Evolutionary conservation across 345 rosid genomes (phyloP).

Genomic region (Corchorus olitorius): DNA sequence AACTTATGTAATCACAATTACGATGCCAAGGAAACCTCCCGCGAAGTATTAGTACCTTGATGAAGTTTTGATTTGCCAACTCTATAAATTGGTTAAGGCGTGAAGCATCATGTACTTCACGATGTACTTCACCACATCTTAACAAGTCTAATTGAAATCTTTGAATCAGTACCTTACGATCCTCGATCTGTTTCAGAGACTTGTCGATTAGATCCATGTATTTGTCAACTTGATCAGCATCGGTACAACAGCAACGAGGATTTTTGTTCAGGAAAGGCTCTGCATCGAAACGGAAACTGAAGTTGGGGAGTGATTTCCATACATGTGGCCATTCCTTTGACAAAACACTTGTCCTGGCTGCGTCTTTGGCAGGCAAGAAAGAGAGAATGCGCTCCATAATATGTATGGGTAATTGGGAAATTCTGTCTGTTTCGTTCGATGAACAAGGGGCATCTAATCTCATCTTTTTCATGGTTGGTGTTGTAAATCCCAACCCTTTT

Average conservation of each 20-base stretch:
- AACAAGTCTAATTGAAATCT: neutral
- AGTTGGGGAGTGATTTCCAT: neutral
- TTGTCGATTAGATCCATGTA: neutral
- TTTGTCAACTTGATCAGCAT: neutral
- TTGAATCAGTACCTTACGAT: neutral
- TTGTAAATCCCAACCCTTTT: neutral
- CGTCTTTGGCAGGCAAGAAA: constrained; percentile 2
- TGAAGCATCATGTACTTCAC: no score
- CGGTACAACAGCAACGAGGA: no score
- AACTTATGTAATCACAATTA: neutral
- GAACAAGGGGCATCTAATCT: neutral
- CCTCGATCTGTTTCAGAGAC: neutral
- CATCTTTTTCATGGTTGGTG: neutral
- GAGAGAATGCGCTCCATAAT: neutral
- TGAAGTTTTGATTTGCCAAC: neutral
- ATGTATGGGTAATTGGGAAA: neutral
- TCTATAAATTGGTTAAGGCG: neutral
- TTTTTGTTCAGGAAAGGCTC: neutral
- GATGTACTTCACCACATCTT: neutral
- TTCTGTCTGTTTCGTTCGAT: neutral
- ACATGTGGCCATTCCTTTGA: neutral
- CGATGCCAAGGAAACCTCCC: neutral
- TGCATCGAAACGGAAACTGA: neutral
- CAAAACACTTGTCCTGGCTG: neutral
- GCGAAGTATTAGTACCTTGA: neutral